Evolutionary conservation across 2,329 filamentous ascomycete species (phyloP).

Genomic region (Gyromitra esculenta): DNA sequence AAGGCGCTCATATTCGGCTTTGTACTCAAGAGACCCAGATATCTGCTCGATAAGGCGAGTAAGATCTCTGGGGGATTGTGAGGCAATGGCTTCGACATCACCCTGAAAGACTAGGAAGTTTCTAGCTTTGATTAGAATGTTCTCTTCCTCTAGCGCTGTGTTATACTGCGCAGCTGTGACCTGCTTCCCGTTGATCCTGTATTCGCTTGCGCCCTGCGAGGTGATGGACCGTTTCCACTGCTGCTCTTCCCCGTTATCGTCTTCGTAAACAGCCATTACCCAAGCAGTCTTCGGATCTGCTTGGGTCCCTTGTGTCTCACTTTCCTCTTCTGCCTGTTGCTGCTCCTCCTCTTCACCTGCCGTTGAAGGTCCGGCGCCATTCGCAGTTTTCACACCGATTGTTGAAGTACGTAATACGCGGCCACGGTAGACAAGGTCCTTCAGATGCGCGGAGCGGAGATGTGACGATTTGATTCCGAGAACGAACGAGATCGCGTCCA

Average conservation of each 20-base stretch:
- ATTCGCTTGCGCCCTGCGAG: slow-evolving; percentile 86
- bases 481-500: slow-evolving; percentile 99
- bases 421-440: slow-evolving; percentile 94
- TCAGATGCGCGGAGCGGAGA: slow-evolving; percentile 89
- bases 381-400: slow-evolving; percentile 63
- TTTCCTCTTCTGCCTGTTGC: slow-evolving; percentile 71
- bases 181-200: slow-evolving; percentile 91
- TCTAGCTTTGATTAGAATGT: slow-evolving; percentile 95
- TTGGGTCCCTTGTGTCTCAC: slow-evolving; percentile 71
- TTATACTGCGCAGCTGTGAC: slow-evolving; percentile 95
- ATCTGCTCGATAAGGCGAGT: slow-evolving; percentile 97
- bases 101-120: slow-evolving; percentile 99
- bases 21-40: slow-evolving; percentile 93
- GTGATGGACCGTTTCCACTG: slow-evolving; percentile 97
- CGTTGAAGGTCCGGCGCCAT: slow-evolving; percentile 65
- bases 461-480: slow-evolving; percentile 99
- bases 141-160: slow-evolving; percentile 87
- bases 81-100: slow-evolving; percentile 95
- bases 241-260: slow-evolving; percentile 89
- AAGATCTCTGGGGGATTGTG: slow-evolving; percentile 91
- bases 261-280: slow-evolving; percentile 99
- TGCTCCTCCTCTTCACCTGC: slow-evolving; percentile 72
- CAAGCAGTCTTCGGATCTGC: slow-evolving; percentile 92
- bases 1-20: slow-evolving; percentile 90
- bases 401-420: slow-evolving; percentile 82